A percentile compares a stretch with the other conserved stretches of the same genome.
These are phyloP conservation scores for Papiliotrema laurentii DNA, from an alignment of 1,284 basidiomycete genomes.

Conservation along the genomic window DNA sequence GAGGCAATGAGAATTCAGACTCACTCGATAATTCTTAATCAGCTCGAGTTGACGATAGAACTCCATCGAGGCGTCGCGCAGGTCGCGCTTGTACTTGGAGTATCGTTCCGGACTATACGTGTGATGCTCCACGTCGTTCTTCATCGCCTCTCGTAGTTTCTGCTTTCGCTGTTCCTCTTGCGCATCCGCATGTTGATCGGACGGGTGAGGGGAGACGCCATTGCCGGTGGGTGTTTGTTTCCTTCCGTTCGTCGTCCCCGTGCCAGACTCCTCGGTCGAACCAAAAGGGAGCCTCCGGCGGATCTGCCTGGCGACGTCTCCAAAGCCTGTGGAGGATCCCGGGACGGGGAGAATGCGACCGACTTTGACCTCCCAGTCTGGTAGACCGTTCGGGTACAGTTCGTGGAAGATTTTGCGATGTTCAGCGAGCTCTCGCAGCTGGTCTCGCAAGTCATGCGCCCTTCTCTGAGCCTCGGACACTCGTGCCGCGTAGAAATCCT, in stretches of 20 bases:
- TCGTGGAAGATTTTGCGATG: constrained; percentile 68
- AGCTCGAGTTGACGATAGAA: constrained; percentile 75
- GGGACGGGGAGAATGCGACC: constrained; percentile 23
- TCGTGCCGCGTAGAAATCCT: constrained; percentile 70
- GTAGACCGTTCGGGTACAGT: constrained; percentile 34
- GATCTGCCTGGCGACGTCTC: constrained; percentile 16
- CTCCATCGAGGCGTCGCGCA: constrained; percentile 77
- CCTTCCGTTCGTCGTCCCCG: not conserved
- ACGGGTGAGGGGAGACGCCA: too few species aligned
- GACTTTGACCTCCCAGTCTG: constrained; percentile 42
- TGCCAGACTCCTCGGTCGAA: not conserved
- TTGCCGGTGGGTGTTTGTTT: too few species aligned
- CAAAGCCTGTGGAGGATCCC: constrained; percentile 4
- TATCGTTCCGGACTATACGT: constrained; percentile 71
- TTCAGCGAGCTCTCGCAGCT: constrained; percentile 67
- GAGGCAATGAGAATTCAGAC: constrained; percentile 34
- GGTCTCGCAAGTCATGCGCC: constrained; percentile 58
- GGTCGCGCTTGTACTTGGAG: constrained; percentile 69
- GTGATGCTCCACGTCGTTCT: constrained; percentile 29
- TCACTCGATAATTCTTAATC: constrained; percentile 78
- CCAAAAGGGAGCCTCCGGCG: constrained; percentile 21
- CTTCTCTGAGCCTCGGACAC: constrained; percentile 63
- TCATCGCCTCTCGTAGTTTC: constrained; percentile 23
- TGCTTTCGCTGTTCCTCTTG: constrained; percentile 13
- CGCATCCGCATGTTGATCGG: not conserved